Base-by-base conservation (phyloP, 2,329 filamentous ascomycete genomes). In the Penicillium sp. region DNA sequence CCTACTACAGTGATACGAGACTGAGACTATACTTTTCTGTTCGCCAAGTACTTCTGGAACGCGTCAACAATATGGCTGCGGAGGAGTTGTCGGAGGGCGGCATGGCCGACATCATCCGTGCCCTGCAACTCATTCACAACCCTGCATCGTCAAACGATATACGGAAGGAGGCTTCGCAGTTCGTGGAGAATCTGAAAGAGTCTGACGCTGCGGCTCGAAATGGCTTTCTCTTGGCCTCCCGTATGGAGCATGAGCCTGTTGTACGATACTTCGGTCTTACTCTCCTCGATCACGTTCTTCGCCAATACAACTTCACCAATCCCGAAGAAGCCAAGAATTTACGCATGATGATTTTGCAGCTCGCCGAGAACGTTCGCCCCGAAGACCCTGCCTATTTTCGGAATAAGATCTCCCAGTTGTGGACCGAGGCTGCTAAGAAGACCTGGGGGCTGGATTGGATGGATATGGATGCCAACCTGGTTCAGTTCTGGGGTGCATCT, bases 261-360 rank as follows among this genome's bases (percentile, higher is more conserved):
- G 89, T 97, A 54, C 88, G 94, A 65, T 92, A 97, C 76, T 99
- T 95, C 72, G 94, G 92, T 54, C 82, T 99, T 32, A 95, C 92
- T 29, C 82, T 99, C 54, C 84, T 99, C 62, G 93, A 97, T 68
- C 88, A 95, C 74, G 87, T 90, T 44, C 88, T 97, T 70, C 89
- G 87, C 63, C 92, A 96, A 74, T 86, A 85, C 64, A 96, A 91
- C 85, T 82, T 86, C 35, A 84, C 87, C 46, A 83, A 81, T 21
- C 74, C 80, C 29, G 83, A 86, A 23, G 87, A 96, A 71, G 84
- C 85, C 18, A 76, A 78, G 29, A 82, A 84, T 50, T 75, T 99
- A 52, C 85, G 90, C 47, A 80, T 80, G 55, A 94, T 92, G 83
- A 85, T 96, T 41, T 75, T 96, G 53, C 81, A 87, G 69, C 85